A percentile compares a stretch with the other conserved stretches of the same genome.
These are phyloP conservation scores for Dryadomyces quercivorus DNA, from an alignment of 2,329 filamentous ascomycete genomes.

Conservation along the genomic window DNA sequence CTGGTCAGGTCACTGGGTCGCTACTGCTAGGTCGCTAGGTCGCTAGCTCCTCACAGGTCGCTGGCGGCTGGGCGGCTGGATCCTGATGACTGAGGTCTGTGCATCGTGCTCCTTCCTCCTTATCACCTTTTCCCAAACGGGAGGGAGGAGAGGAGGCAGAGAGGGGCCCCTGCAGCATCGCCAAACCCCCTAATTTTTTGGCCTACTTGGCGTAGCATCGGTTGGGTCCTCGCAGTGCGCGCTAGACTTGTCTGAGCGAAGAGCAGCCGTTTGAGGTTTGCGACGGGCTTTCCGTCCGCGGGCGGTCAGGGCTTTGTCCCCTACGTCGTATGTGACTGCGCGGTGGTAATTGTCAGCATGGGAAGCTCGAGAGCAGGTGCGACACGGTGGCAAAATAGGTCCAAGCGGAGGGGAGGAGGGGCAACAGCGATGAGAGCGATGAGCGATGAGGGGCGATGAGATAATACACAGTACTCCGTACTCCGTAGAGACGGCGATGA, in stretches of 20 bases:
- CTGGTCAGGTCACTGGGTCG: too few species aligned
- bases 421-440: too few species aligned
- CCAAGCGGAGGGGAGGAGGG: too few species aligned
- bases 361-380: background rate
- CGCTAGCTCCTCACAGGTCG: too few species aligned
- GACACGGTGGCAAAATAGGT: too few species aligned
- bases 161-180: background rate
- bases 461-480: too few species aligned
- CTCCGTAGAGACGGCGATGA: too few species aligned
- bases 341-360: background rate
- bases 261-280: background rate
- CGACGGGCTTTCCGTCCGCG: too few species aligned
- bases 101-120: background rate
- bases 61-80: too few species aligned
- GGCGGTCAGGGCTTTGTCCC: background rate
- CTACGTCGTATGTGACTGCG: background rate
- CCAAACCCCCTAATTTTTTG: background rate
- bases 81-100: too few species aligned
- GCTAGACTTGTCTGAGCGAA: background rate
- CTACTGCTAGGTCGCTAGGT: too few species aligned
- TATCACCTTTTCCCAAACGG: background rate
- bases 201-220: background rate
- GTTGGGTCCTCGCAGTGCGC: background rate
- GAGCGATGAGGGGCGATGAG: too few species aligned
- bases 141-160: background rate